Base-by-base conservation (phyloP, 1,284 basidiomycete species). In the Tilletia setariae region DNA sequence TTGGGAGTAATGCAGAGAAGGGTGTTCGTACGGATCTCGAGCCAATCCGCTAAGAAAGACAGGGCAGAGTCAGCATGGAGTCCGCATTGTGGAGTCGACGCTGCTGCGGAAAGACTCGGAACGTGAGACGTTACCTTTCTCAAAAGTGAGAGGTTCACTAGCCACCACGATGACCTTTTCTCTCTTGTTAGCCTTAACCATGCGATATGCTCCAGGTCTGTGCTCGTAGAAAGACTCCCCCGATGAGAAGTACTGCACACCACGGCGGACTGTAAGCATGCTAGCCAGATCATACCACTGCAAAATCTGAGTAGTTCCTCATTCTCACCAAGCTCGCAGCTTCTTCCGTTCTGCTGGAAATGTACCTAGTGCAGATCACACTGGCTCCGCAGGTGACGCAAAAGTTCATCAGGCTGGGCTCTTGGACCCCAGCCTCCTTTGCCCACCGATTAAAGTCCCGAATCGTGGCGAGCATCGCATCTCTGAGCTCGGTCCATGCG, bases 321-420 rank as follows among this genome's bases (percentile, higher is more conserved):
- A 90, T 40, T 72, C 1, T 77, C 77, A 42, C 82, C 82, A 97
- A 83, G 32, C 92, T 95, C 0, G 95, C 94, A 0, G 94, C 95
- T 83, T 97, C 94, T 70, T 95, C 92, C 6, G 89, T 89, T 63
- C 89, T 88, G 1, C 91, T 94, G 0, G 92, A 94, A 59, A 98
- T 92, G 83, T 98, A 98, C 53, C 95, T 88, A 1, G 94, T 96
- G 8, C 91, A 94, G 16, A 98, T 89, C 16, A 98, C 92, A 61
- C 90, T 92, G 77, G 92, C 88, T 1, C 95, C 95, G 79, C 98
- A 95, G 1, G 93, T 93, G 30, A 98, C 90, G 77, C 93, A 94
- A 81, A 96, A 98, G 82, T 98, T 98, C 90, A 95, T 89, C 69
- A 97, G 84, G 75, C 90, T 92, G 15, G 94, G 94, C 87, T 79